Evolutionary conservation across 2,329 filamentous ascomycete species (phyloP).

Genomic region (Aspergillus quadrilineatus): DNA sequence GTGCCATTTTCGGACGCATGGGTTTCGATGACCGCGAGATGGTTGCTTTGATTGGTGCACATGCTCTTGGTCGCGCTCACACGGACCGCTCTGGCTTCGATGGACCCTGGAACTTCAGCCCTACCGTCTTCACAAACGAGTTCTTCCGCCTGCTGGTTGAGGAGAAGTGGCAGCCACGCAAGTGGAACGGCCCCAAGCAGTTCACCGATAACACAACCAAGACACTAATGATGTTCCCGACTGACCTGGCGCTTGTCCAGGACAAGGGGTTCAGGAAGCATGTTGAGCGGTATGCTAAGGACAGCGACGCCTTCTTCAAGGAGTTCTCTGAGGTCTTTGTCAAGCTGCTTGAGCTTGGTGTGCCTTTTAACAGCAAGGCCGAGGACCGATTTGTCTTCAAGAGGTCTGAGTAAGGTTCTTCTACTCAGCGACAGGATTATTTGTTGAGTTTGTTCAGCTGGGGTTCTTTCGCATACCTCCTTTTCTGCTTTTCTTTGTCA

Average conservation of each 20-base stretch:
- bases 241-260: constrained; percentile 81
- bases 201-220: constrained; percentile 86
- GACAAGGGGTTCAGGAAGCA: constrained; percentile 81
- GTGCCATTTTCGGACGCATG: constrained; percentile 94
- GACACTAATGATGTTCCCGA: constrained; percentile 94
- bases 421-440: not conserved
- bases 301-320: constrained; percentile 88
- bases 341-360: constrained; percentile 90
- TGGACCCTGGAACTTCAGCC: constrained; percentile 90
- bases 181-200: constrained; percentile 90
- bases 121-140: constrained; percentile 90
- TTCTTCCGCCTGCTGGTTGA: constrained; percentile 84
- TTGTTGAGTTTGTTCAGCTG: constrained; percentile 13
- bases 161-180: constrained; percentile 89
- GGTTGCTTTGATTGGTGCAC: constrained; percentile 81
- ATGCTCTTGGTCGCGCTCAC: constrained; percentile 88
- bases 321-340: constrained; percentile 78
- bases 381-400: constrained; percentile 65
- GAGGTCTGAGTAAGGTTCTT: constrained; percentile 43
- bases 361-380: constrained; percentile 74
- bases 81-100: constrained; percentile 81
- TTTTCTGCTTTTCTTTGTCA: constrained; percentile 11
- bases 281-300: constrained; percentile 86
- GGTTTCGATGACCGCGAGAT: constrained; percentile 97
- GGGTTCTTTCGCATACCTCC: constrained; percentile 14